These are phyloP conservation scores for Rosa lucieae DNA, from an alignment of 306 rosid species.

Conservation along the genomic window DNA sequence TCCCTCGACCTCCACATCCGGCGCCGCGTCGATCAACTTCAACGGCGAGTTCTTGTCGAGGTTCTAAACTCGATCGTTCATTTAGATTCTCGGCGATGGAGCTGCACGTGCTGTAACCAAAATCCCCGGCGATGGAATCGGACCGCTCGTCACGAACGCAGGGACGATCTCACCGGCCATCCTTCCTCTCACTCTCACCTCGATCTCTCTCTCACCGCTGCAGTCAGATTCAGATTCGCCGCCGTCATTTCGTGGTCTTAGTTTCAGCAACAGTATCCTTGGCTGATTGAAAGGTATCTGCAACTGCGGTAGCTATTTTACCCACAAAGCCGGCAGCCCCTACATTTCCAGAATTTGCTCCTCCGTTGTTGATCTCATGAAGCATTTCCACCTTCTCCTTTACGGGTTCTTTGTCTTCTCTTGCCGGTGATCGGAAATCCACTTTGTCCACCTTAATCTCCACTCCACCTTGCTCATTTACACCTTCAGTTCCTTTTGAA, in stretches of 20 bases:
- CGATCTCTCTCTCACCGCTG: too few species aligned
- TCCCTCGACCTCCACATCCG: too few species aligned
- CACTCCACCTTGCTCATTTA: conserved; percentile 24
- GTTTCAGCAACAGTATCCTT: conserved; percentile 32
- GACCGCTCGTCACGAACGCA: too few species aligned
- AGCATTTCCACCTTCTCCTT: conserved; percentile 20
- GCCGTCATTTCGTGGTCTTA: conserved; percentile 11
- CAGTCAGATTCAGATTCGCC: too few species aligned
- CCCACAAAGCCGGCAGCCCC: conserved; percentile 18
- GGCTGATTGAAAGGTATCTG: conserved; percentile 17
- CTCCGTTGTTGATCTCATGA: conserved; percentile 31
- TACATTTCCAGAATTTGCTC: neutral
- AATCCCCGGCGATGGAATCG: too few species aligned
- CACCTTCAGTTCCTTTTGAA: conserved; percentile 20
- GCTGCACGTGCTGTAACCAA: too few species aligned
- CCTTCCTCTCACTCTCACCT: too few species aligned
- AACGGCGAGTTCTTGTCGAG: too few species aligned
- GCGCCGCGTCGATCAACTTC: too few species aligned
- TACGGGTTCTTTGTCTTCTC: conserved; percentile 20
- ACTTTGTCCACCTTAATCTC: conserved; percentile 34
- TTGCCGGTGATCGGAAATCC: conserved; percentile 29
- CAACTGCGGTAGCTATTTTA: conserved; percentile 20
- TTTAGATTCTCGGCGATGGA: too few species aligned
- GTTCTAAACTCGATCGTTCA: too few species aligned
- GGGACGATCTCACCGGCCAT: too few species aligned